Conservation (phyloP, 768 basidiomycete genomes). For the Kwoniella sp. region DNA sequence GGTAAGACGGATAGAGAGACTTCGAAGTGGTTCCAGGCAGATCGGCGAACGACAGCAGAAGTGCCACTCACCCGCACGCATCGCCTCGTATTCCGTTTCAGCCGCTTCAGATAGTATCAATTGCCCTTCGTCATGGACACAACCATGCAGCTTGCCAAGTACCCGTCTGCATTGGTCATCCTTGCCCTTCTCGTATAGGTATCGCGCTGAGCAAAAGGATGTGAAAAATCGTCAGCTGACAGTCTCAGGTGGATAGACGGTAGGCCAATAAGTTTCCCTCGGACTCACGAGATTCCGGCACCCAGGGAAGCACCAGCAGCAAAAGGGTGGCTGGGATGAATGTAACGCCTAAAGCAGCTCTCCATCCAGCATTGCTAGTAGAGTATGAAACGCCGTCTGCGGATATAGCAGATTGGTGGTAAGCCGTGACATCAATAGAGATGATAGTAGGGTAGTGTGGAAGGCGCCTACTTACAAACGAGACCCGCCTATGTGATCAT, state of each 20-base stretch:
- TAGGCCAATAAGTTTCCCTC: background rate
- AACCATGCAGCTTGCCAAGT: slow-evolving; percentile 31
- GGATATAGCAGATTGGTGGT: slow-evolving; percentile 4
- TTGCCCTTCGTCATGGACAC: slow-evolving; percentile 23
- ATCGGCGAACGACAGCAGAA: background rate
- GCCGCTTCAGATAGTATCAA: slow-evolving; percentile 33
- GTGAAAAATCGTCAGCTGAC: too few relatives aligned
- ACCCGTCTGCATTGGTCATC: slow-evolving; percentile 28
- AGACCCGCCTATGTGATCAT: slow-evolving; percentile 28
- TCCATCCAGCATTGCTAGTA: slow-evolving; percentile 31
- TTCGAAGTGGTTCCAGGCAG: background rate
- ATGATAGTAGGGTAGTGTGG: too few relatives aligned
- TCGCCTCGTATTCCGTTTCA: slow-evolving; percentile 33
- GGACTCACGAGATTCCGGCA: slow-evolving; percentile 38
- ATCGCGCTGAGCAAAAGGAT: slow-evolving; percentile 27
- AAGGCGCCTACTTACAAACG: slow-evolving; percentile 24
- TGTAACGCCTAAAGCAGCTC: slow-evolving; percentile 35
- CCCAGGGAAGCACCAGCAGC: slow-evolving; percentile 34
- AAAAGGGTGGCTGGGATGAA: slow-evolving; percentile 40
- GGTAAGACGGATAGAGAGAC: background rate
- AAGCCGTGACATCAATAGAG: too few relatives aligned
- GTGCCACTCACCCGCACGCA: slow-evolving; percentile 34
- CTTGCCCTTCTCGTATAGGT: slow-evolving; percentile 39
- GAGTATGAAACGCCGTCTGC: slow-evolving; percentile 38
- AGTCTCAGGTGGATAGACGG: too few relatives aligned